Percentiles rank a stretch among this genome's conserved stretches.
Conservation (phyloP, 2,329 filamentous ascomycete species). For the Penicillium oxalicum region DNA sequence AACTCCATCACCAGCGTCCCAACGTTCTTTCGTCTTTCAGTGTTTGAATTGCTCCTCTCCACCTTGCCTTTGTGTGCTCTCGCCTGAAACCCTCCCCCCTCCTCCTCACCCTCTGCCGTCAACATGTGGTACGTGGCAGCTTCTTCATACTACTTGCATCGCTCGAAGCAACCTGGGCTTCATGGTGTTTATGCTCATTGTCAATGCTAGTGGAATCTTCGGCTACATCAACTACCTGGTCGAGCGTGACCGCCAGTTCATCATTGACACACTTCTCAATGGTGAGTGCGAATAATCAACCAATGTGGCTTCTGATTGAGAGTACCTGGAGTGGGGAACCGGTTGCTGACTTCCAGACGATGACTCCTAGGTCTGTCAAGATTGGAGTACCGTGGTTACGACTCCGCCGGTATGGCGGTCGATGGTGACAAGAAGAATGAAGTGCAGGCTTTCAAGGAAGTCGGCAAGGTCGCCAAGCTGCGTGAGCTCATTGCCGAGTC, state of each 20-base stretch:
- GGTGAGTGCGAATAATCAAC: constrained; percentile 46
- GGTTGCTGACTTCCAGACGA: not conserved
- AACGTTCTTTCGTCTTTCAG: not conserved
- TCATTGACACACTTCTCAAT: constrained; percentile 93
- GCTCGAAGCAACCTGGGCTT: not conserved
- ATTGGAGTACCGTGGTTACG: constrained; percentile 97
- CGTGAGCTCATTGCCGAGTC: constrained; percentile 83
- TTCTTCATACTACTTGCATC: not conserved
- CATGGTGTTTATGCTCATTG: constrained; percentile 10
- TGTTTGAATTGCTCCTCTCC: constrained; percentile 1
- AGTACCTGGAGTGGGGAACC: not conserved
- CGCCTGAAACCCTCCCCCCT: too few species aligned
- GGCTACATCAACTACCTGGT: constrained; percentile 99
- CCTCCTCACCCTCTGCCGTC: constrained; percentile 1
- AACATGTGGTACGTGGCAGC: constrained; percentile 32
- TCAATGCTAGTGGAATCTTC: constrained; percentile 46
- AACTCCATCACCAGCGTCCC: not conserved
- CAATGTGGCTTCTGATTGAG: not conserved
- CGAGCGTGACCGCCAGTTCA: constrained; percentile 96
- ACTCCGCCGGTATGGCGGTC: constrained; percentile 90
- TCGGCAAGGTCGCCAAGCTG: constrained; percentile 96
- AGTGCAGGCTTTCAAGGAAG: constrained; percentile 96
- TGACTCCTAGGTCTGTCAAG: constrained; percentile 68
- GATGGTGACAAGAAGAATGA: constrained; percentile 99
- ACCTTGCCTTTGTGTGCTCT: not conserved